Conservation (phyloP, 805 yeast species). For the Starmerella stigmatis region DNA sequence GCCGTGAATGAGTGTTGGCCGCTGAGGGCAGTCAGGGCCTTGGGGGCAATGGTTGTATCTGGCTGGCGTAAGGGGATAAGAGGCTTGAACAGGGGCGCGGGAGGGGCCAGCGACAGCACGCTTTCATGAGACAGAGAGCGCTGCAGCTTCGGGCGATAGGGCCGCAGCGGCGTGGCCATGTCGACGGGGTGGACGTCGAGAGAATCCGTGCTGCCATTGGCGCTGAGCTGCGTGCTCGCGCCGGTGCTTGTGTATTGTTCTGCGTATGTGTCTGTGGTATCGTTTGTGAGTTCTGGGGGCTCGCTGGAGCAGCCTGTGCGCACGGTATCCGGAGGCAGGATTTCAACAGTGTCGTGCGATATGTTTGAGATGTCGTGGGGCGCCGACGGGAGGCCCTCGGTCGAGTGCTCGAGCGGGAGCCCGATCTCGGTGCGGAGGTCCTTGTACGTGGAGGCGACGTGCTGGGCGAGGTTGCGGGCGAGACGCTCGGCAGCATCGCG, state of each 20-base stretch:
- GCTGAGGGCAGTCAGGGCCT: slow-evolving; percentile 8
- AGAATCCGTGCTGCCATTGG: neutral
- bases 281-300: slow-evolving; percentile 2
- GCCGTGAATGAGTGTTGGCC: slow-evolving; percentile 4
- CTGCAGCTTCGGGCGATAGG: slow-evolving; percentile 9
- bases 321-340: too few relatives aligned
- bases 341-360: too few relatives aligned
- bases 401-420: neutral
- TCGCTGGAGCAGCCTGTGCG: neutral
- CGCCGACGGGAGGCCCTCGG: neutral
- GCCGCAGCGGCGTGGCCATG: slow-evolving; percentile 10
- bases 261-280: neutral
- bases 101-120: slow-evolving; percentile 16
- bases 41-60: slow-evolving; percentile 3
- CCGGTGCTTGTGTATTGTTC: neutral
- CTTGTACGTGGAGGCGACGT: slow-evolving; percentile 7
- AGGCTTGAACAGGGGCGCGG: slow-evolving; percentile 4
- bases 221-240: neutral
- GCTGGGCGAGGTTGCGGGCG: slow-evolving; percentile 11
- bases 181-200: slow-evolving; percentile 2
- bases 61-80: slow-evolving; percentile 1
- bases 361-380: too few relatives aligned
- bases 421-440: slow-evolving; percentile 5
- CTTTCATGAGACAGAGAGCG: slow-evolving; percentile 22
- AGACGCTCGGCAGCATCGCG: slow-evolving; percentile 15